A percentile compares a stretch with the other conserved stretches of the same genome.
phyloP scores from a whole-genome alignment of 2,329 filamentous ascomycete species.

The Cercospora sesami region DNA sequence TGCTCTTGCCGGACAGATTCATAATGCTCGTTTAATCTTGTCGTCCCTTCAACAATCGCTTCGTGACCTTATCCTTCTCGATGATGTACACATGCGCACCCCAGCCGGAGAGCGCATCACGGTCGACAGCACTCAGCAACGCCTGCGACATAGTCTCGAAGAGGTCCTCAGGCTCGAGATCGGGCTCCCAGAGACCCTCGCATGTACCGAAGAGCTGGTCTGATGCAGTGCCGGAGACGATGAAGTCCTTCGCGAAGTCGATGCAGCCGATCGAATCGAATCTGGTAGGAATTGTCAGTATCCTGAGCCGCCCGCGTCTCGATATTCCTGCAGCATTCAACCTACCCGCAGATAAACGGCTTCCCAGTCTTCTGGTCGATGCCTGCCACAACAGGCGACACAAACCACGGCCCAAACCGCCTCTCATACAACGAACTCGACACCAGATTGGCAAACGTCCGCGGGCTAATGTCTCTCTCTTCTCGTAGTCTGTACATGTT shows the following conservation, averaged over 20 bases:
- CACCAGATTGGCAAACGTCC: conserved; percentile 95
- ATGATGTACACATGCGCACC: conserved; percentile 99
- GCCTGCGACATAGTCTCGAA: conserved; percentile 99
- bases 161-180: conserved; percentile 89
- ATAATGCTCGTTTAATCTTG: conserved; percentile 64
- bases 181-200: conserved; percentile 95
- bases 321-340: background rate
- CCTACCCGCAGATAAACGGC: conserved; percentile 88
- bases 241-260: conserved; percentile 99
- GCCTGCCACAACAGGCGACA: conserved; percentile 90
- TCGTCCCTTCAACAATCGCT: conserved; percentile 95
- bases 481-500: conserved; percentile 99
- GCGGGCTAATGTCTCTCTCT: conserved; percentile 91
- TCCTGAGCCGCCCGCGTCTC: background rate
- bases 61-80: conserved; percentile 99
- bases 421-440: conserved; percentile 88
- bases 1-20: background rate
- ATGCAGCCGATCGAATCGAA: conserved; percentile 99
- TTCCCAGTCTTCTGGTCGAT: conserved; percentile 91
- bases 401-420: conserved; percentile 94
- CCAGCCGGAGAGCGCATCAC: conserved; percentile 96
- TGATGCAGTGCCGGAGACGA: conserved; percentile 91
- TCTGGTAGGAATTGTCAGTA: conserved; percentile 21
- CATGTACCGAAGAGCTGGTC: conserved; percentile 99
- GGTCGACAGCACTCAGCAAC: conserved; percentile 90